Base-by-base conservation (phyloP, 139 green algal genomes). In the Pycnococcus provasolii region DNA sequence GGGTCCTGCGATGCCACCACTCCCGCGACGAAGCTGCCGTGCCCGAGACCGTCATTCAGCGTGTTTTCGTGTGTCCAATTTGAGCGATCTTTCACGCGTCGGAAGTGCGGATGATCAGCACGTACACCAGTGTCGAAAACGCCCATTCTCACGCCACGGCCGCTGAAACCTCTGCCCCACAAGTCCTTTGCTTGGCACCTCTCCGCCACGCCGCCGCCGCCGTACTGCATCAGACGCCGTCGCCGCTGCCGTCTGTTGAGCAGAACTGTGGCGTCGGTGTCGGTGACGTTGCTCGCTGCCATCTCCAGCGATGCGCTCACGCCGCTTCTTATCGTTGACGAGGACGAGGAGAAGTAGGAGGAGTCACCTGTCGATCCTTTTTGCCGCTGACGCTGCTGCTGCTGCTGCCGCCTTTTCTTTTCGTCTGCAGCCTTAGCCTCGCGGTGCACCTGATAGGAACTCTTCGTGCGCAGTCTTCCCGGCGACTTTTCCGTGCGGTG, bases 61-160 rank as follows among this genome's bases (percentile, higher is more conserved):
- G 85, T 92, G 41, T 87, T 73, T 81, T 97, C 89, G 66, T 96
- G 89, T 13, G 93, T 99, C 93, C 93, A 99, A 69, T 99, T 97
- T 48, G 89, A 91, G 45, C 93, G 83, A 72, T 97, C 91, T 47
- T 84, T 82, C 59, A 45, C 7, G 50, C 50, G 50, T 13, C 50
- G 11, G n/a, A 99, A 84, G 76, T 97, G 88, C 0, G 91, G 89
- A 77, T 98, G 93, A 59, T 89, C 77, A 6, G 70, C 72, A 1
- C 77, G 69, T 64, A 99, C 89, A 64, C 93, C 93, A 1, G 94
- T 99, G 79, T 99, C 94, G 82, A 99, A 99, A 15, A 99, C 86
- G 15, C 88, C 94, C 85, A 84, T 86, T 64, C 80, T 84, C 6
- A 97, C 83, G 26, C 81, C 81, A 57, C 83, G 63, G 3, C 91